Base-by-base conservation (phyloP, 176 grass and related monocot genomes). In the Carex parvula region DNA sequence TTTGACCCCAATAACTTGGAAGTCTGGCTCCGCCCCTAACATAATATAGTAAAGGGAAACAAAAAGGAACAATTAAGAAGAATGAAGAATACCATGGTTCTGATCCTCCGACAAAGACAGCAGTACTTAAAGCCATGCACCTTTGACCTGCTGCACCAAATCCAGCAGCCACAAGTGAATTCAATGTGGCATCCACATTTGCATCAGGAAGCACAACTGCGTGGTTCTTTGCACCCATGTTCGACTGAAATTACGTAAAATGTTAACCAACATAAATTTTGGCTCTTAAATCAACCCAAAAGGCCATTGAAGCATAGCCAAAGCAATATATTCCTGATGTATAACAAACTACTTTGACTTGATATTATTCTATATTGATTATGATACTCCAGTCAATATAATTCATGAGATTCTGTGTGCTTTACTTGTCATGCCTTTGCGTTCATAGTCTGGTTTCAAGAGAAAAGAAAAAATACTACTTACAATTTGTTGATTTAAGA, bases 221-320 rank as follows among this genome's bases (percentile, higher is more conserved):
- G 84, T 98, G 95, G 88, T 98, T 98, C 82, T 98, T 98, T 66
- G 95, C 95, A 77, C 95, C 92, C 95, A 98, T 98, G 67, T 98
- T 98, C 76, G 91, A 98, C 95, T 98, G 52, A 84, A 86, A 78
- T 30, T 78, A 77, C 17, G 12, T 35, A 78, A 48, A 57, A 78
- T 33, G 16, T 67, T 55, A 87, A 88, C 85, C 3, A 21, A 57
- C 13, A 20, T 35, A 26, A 15, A 10, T 41, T 64, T 57, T 57
- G 14, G 24, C 14, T 22, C 39, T 41, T 10, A 71, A 71, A 18
- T 71, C 17, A 42, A 71, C 48, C 21, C 18, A 71, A 71, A 71
- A 7, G 39, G 18, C 39, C 64, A 16, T 50, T 6, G 26, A 68
- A 33, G 32, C 32, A 68, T 39, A 63, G 21, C n/a, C 7, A 2